Evolutionary conservation across 345 rosid species (phyloP), one percentile per base, ranked within the genome.

Genomic region (Eutrema yunnanense): DNA sequence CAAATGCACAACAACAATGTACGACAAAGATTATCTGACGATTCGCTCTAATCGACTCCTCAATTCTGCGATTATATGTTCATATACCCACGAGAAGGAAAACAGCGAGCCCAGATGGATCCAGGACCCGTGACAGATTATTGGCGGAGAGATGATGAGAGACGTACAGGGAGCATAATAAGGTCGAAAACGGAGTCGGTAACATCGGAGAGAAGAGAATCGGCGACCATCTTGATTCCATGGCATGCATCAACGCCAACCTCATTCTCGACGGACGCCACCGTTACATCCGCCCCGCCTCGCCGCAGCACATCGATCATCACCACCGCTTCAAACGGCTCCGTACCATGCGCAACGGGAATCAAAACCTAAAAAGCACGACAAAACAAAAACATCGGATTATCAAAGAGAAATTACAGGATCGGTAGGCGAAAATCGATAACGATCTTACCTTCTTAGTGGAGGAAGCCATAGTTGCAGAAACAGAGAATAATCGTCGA

Each of bases 271-370:
- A 86, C 92, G n/a, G 97, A 92, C 3, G 88, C 89, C 12, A 92
- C 96, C 37, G 86, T 88, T 33, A 95, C 96, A 30, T 86, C 92
- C 12, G 97, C 93, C 32, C 96, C 96, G 12, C 89, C 80, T 72
- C 99, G 82, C 73, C 96, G 84, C 37, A 91, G 70, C 47, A 94
- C 93, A 66, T 91, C 97, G 71, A 88, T 84, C 62, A 85, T 88
- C 42, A 94, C 83, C 72, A 88, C 92, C 30, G 98, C 97, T 80
- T 94, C 96, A 82, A 94, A 84, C 69, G 98, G 96, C 81, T 94
- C 98, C 41, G 89, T 86, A 10, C 97, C 98, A 61, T 91, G 81
- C 4, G 96, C 98, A 67, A 94, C 80, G 48, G 97, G 98, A 60
- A 91, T 89, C 86, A 94, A 82, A 81, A 94, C 98, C 98, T 94